These are phyloP conservation scores for Cyclotella sp. DNA, from an alignment of 108 stramenopile genomes.

Conservation along the genomic window DNA sequence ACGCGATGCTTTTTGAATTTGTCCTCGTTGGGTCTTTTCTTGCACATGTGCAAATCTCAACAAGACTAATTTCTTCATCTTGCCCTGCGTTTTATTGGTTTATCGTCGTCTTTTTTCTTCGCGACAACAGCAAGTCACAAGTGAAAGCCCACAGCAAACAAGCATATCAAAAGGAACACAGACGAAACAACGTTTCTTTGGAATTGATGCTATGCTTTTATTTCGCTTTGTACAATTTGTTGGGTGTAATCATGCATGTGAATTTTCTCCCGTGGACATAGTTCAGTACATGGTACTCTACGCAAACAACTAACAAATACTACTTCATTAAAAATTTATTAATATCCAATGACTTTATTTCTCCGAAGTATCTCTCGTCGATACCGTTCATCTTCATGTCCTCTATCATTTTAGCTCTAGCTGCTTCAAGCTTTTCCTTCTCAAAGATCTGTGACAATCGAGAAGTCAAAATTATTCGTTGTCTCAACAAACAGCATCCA, in stretches of 20 bases:
- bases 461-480: neutral
- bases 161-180: neutral
- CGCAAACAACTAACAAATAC: neutral
- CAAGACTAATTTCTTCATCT: constrained; percentile 80
- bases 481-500: neutral
- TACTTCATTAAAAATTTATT: constrained; percentile 36
- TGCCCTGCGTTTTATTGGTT: constrained; percentile 87
- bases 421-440: constrained; percentile 55
- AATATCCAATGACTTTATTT: constrained; percentile 65
- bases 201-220: constrained; percentile 40
- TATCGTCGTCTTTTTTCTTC: constrained; percentile 22
- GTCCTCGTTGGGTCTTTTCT: constrained; percentile 64
- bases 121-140: neutral
- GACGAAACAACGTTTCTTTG: neutral
- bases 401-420: constrained; percentile 61
- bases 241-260: constrained; percentile 77
- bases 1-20: constrained; percentile 73
- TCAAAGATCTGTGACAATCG: constrained; percentile 38
- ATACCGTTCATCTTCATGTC: constrained; percentile 63
- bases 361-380: constrained; percentile 60
- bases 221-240: constrained; percentile 63
- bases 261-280: constrained; percentile 77
- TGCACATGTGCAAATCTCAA: constrained; percentile 89
- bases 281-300: neutral
- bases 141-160: constrained; percentile 1